Evolutionary conservation across 2,329 filamentous ascomycete species (phyloP).

Genomic region (Penicillium sp.): DNA sequence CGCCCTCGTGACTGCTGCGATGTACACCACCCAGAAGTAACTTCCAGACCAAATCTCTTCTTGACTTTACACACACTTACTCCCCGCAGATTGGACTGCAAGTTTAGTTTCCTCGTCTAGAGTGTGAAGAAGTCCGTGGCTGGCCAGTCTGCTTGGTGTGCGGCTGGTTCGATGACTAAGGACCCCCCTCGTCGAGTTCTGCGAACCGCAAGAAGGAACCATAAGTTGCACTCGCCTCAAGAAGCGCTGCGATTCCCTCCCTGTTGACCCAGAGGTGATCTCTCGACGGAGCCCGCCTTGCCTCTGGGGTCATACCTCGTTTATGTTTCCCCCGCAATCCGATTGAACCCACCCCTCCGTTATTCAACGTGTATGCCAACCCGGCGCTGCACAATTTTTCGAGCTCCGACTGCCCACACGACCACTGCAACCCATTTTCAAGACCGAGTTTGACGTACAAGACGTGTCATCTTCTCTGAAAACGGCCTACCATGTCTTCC

Average conservation of each 20-base stretch:
- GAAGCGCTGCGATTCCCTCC: constrained; percentile 11
- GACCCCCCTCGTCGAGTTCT: constrained; percentile 40
- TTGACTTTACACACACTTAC: neutral
- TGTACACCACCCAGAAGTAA: constrained; percentile 5
- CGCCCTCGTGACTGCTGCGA: constrained; percentile 16
- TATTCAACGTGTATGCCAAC: constrained; percentile 20
- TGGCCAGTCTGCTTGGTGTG: constrained; percentile 29
- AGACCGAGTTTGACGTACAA: constrained; percentile 36
- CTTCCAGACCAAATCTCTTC: constrained; percentile 14
- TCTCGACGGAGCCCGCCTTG: constrained; percentile 18
- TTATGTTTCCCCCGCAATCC: constrained; percentile 6
- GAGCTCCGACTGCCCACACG: constrained; percentile 29
- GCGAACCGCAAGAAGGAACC: constrained; percentile 34
- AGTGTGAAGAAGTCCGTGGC: constrained; percentile 13
- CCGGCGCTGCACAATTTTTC: constrained; percentile 31
- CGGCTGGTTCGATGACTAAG: constrained; percentile 35
- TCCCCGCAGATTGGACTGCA: neutral
- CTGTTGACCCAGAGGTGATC: constrained; percentile 32
- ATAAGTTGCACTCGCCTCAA: constrained; percentile 33
- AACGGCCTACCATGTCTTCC: constrained; percentile 49
- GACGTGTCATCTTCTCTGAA: constrained; percentile 13
- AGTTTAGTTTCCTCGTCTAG: neutral
- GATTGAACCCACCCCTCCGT: constrained; percentile 25
- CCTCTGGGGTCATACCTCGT: constrained; percentile 29
- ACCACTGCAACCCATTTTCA: constrained; percentile 49